A percentile compares a stretch with the other conserved stretches of the same genome.
phyloP scores from a whole-genome alignment of 2,329 filamentous ascomycete genomes.

The Corynespora cassiicola region DNA sequence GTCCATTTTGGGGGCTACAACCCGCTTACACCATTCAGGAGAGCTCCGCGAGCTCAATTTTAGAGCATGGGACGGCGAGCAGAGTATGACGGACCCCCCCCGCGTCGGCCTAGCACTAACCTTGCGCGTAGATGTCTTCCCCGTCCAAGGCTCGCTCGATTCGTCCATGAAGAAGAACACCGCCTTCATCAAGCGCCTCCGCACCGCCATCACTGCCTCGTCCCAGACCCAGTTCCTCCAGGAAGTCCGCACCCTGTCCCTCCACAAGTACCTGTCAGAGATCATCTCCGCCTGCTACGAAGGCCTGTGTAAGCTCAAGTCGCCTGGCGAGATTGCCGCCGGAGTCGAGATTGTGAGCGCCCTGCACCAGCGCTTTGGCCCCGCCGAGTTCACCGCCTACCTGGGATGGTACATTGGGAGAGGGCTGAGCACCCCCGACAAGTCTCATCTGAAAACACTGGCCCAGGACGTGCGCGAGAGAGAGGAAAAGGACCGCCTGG shows the following conservation, averaged over 20 bases:
- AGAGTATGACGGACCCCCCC: slow-evolving; percentile 62
- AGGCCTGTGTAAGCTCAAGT: slow-evolving; percentile 89
- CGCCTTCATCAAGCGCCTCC: slow-evolving; percentile 94
- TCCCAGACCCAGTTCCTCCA: slow-evolving; percentile 84
- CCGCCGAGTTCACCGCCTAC: slow-evolving; percentile 86
- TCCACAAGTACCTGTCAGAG: slow-evolving; percentile 96
- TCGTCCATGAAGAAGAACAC: slow-evolving; percentile 98
- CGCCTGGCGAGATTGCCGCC: slow-evolving; percentile 87
- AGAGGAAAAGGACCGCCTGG: slow-evolving; percentile 92
- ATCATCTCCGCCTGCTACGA: slow-evolving; percentile 96
- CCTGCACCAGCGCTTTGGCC: slow-evolving; percentile 93
- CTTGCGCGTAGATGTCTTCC: slow-evolving; percentile 71
- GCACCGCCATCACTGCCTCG: slow-evolving; percentile 83
- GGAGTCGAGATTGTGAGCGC: slow-evolving; percentile 93
- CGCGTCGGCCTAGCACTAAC: slow-evolving; percentile 19
- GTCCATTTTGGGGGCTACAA: no score
- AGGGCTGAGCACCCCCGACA: slow-evolving; percentile 90
- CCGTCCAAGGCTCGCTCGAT: slow-evolving; percentile 80
- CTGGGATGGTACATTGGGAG: slow-evolving; percentile 92
- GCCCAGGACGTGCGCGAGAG: slow-evolving; percentile 84
- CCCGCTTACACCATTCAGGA: slow-evolving; percentile 61
- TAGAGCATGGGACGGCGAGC: slow-evolving; percentile 86
- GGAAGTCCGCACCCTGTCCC: slow-evolving; percentile 86
- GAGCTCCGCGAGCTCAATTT: slow-evolving; percentile 89
- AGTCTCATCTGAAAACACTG: slow-evolving; percentile 78